Percentiles rank a stretch among this genome's conserved stretches.
phyloP scores from a whole-genome alignment of 2,329 filamentous ascomycete genomes.

The Fulvia fulva region DNA sequence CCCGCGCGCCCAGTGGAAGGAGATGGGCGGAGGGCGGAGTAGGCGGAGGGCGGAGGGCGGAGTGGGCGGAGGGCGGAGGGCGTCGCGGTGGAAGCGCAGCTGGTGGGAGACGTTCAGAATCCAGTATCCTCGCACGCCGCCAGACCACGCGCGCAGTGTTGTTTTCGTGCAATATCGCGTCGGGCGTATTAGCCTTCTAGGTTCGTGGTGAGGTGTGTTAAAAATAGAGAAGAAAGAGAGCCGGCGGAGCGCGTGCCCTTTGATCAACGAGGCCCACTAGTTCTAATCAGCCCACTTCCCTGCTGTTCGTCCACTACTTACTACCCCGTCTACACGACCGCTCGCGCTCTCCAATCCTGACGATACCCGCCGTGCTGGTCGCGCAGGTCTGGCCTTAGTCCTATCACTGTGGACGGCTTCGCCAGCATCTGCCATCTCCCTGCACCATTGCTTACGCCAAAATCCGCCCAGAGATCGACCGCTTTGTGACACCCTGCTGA shows the following conservation, averaged over 20 bases:
- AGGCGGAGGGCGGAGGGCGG: not conserved
- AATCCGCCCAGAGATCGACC: not conserved
- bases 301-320: not conserved
- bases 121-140: not conserved
- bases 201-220: not conserved
- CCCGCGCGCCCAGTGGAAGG: not conserved
- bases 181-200: not conserved
- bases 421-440: not conserved
- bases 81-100: not conserved
- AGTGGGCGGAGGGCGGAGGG: not conserved
- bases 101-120: not conserved
- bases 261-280: not conserved
- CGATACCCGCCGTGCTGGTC: not conserved
- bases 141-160: not conserved
- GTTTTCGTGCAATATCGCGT: not conserved
- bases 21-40: not conserved
- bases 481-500: not conserved
- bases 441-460: not conserved
- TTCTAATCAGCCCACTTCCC: not conserved
- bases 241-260: not conserved
- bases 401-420: not conserved
- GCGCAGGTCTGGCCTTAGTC: not conserved
- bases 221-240: not conserved
- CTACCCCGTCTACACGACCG: not conserved
- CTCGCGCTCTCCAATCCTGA: not conserved